A percentile compares a stretch with the other conserved stretches of the same genome.
Evolutionary conservation across 371 early-diverging fungal species (phyloP).

Genomic region (Mucor irregularis): DNA sequence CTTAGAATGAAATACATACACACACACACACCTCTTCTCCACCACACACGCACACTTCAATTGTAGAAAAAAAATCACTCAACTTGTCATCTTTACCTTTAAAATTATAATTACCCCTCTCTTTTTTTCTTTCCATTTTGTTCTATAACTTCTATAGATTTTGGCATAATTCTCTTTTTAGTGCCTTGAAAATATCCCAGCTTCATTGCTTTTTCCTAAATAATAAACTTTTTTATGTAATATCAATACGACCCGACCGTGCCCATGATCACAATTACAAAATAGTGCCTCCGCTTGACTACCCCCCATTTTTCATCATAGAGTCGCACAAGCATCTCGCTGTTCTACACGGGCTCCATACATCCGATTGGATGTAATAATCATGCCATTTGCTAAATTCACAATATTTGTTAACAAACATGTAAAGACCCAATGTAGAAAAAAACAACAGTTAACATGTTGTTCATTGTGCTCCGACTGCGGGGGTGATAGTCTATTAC

Average conservation of each 20-base stretch:
- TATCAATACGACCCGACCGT: too few relatives aligned
- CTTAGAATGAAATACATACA: background rate
- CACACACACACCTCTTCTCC: background rate
- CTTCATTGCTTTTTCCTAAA: background rate
- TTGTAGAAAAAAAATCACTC: background rate
- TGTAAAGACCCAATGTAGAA: background rate
- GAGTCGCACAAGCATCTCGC: background rate
- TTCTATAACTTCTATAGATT: background rate
- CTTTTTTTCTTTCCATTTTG: background rate
- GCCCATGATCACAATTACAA: too few relatives aligned
- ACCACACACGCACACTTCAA: too few relatives aligned
- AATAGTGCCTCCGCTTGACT: too few relatives aligned
- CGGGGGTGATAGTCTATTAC: background rate
- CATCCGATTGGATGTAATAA: constrained; percentile 29
- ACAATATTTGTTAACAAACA: background rate
- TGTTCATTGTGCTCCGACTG: background rate
- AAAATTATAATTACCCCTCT: background rate
- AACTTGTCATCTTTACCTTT: too few relatives aligned
- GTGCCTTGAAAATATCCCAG: constrained; percentile 1
- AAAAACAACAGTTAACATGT: background rate
- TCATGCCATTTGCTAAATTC: constrained; percentile 18
- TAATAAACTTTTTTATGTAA: background rate
- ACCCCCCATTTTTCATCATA: background rate
- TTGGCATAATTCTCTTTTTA: background rate
- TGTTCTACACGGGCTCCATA: background rate